A percentile compares a stretch with the other conserved stretches of the same genome.
These are phyloP conservation scores for Yamadazyma akitaensis DNA, from an alignment of 805 yeast species.

Conservation along the genomic window DNA sequence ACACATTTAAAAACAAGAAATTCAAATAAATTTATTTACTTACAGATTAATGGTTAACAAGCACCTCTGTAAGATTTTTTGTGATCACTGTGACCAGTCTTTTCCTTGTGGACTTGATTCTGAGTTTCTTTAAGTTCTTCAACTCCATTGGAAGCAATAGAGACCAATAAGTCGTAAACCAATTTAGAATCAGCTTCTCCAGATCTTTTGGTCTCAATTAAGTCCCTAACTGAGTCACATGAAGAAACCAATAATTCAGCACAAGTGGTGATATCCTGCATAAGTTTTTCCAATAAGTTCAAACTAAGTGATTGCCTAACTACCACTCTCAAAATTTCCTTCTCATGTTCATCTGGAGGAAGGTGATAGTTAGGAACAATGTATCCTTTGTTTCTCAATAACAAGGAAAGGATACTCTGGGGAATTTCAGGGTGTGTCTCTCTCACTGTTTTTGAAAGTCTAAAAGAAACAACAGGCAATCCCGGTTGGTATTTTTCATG, in stretches of 20 bases:
- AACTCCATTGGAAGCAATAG: constrained; percentile 57
- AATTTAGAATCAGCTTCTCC: constrained; percentile 27
- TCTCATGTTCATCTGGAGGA: constrained; percentile 55
- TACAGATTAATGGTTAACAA: constrained; percentile 19
- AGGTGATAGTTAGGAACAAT: constrained; percentile 87
- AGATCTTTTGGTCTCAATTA: constrained; percentile 12
- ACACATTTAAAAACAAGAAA: constrained; percentile 19
- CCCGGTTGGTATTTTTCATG: constrained; percentile 64
- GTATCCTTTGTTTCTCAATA: constrained; percentile 78
- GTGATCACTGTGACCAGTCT: constrained; percentile 19
- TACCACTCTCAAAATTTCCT: constrained; percentile 81
- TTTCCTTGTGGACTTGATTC: constrained; percentile 19
- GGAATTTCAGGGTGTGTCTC: constrained; percentile 74
- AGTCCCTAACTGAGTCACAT: constrained; percentile 36
- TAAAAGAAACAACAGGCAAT: constrained; percentile 87
- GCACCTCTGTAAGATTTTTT: constrained; percentile 35
- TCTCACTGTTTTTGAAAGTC: constrained; percentile 57
- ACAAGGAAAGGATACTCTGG: constrained; percentile 67
- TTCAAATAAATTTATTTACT: not conserved
- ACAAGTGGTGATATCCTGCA: constrained; percentile 55
- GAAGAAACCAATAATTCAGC: constrained; percentile 53
- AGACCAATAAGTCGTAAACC: constrained; percentile 47
- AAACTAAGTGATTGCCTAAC: constrained; percentile 68
- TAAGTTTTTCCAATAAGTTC: constrained; percentile 56
- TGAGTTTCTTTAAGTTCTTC: constrained; percentile 31